Percentiles rank a stretch among this genome's conserved stretches.
phyloP scores from a whole-genome alignment of 75 land plant genomes.

The Isoetes taiwanensis region DNA sequence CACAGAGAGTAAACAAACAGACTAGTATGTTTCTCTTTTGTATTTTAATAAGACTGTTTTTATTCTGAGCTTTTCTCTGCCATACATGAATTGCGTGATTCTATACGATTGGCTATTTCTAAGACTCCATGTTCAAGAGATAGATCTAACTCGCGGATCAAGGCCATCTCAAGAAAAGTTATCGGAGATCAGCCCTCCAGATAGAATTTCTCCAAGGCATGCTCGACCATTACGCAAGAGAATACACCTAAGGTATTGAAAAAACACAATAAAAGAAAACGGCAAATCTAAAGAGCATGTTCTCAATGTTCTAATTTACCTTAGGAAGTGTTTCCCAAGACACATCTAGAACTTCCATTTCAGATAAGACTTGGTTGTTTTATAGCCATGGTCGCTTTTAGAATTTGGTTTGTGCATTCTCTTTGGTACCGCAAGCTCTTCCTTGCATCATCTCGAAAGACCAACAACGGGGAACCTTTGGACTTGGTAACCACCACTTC shows the following conservation, averaged over 20 bases:
- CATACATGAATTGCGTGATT: slow-evolving; percentile 53
- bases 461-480: slow-evolving; percentile 56
- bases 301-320: too few relatives aligned
- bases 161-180: slow-evolving; percentile 54
- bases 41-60: too few relatives aligned
- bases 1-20: too few relatives aligned
- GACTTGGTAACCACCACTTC: slow-evolving; percentile 85
- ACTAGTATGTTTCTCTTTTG: too few relatives aligned
- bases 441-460: slow-evolving; percentile 32
- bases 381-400: slow-evolving; percentile 70
- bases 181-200: slow-evolving; percentile 43
- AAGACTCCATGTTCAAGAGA: slow-evolving; percentile 59
- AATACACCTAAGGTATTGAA: neutral
- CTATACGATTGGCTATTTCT: slow-evolving; percentile 74
- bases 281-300: too few relatives aligned
- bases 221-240: slow-evolving; percentile 41
- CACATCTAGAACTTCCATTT: slow-evolving; percentile 70
- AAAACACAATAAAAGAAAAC: too few relatives aligned
- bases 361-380: slow-evolving; percentile 47
- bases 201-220: slow-evolving; percentile 60
- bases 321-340: slow-evolving; percentile 62
- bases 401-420: slow-evolving; percentile 59
- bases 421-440: slow-evolving; percentile 60
- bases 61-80: slow-evolving; percentile 14
- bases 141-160: slow-evolving; percentile 49